A percentile compares a stretch with the other conserved stretches of the same genome.
Evolutionary conservation across 345 rosid genomes (phyloP).

Genomic region (Citrus medica): DNA sequence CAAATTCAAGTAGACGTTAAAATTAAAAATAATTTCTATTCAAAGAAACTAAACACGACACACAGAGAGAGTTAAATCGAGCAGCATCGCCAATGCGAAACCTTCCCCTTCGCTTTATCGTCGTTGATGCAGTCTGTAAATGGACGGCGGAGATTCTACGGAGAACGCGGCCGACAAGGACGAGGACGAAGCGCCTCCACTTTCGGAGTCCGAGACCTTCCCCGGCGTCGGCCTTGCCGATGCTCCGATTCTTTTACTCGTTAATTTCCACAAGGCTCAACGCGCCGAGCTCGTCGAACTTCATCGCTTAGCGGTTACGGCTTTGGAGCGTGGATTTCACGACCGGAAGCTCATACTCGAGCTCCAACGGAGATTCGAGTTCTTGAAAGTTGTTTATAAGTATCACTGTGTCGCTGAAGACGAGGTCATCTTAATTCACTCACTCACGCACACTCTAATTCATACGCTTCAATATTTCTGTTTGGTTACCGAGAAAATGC

Average conservation of each 20-base stretch:
- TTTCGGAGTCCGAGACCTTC: slow-evolving; percentile 18
- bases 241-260: slow-evolving; percentile 65
- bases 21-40: slow-evolving; percentile 14
- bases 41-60: background rate
- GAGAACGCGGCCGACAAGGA: slow-evolving; percentile 31
- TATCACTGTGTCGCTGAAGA: slow-evolving; percentile 75
- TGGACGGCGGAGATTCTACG: slow-evolving; percentile 31
- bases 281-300: slow-evolving; percentile 57
- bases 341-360: slow-evolving; percentile 24
- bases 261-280: slow-evolving; percentile 65
- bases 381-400: slow-evolving; percentile 56
- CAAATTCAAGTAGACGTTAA: background rate
- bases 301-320: slow-evolving; percentile 33
- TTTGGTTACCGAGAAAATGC: slow-evolving; percentile 5
- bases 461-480: background rate
- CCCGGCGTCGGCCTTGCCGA: slow-evolving; percentile 37
- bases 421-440: slow-evolving; percentile 42
- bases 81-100: slow-evolving; percentile 21
- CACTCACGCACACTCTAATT: background rate
- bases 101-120: slow-evolving; percentile 30
- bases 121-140: slow-evolving; percentile 32
- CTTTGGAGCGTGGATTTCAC: slow-evolving; percentile 26
- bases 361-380: slow-evolving; percentile 52
- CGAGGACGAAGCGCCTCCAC: slow-evolving; percentile 12
- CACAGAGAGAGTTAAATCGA: slow-evolving; percentile 16